Conservation (phyloP, 192 early-diverging fungal genomes). For the Helicostylum pulchrum region DNA sequence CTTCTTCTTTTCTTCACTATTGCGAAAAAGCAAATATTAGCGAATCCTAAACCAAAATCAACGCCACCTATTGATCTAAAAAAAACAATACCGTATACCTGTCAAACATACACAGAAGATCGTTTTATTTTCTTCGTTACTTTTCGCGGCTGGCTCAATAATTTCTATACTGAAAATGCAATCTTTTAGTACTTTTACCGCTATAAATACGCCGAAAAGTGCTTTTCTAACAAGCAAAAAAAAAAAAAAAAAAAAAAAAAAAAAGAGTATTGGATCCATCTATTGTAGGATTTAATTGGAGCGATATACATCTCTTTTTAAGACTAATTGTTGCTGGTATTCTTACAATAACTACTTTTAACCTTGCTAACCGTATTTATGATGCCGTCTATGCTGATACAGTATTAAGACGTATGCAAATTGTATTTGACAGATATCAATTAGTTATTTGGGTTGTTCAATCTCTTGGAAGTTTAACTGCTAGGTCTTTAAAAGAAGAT, state of each 20-base stretch:
- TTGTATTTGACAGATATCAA: conserved; percentile 18
- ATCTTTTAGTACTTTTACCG: no score
- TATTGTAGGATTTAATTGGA: conserved; percentile 32
- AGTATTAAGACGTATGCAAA: conserved; percentile 6
- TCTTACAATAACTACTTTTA: conserved; percentile 11
- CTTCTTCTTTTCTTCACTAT: no score
- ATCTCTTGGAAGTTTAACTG: conserved; percentile 26
- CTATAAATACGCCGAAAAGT: no score
- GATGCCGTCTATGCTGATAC: conserved; percentile 15
- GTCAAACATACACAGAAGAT: not conserved
- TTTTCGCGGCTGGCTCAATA: not conserved
- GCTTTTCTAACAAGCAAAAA: no score
- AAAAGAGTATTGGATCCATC: conserved; percentile 22
- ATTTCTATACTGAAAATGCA: not conserved
- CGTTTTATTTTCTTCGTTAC: not conserved
- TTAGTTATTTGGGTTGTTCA: conserved; percentile 28
- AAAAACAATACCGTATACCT: no score
- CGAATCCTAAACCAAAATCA: no score
- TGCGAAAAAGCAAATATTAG: no score
- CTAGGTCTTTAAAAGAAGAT: conserved; percentile 32
- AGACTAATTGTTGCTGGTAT: conserved; percentile 20
- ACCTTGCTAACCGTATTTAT: conserved; percentile 20
- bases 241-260: not conserved
- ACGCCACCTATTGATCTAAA: no score
- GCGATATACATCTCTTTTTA: conserved; percentile 23